phyloP scores from a whole-genome alignment of 495 filamentous ascomycete genomes.

The Penicillium parvum region DNA sequence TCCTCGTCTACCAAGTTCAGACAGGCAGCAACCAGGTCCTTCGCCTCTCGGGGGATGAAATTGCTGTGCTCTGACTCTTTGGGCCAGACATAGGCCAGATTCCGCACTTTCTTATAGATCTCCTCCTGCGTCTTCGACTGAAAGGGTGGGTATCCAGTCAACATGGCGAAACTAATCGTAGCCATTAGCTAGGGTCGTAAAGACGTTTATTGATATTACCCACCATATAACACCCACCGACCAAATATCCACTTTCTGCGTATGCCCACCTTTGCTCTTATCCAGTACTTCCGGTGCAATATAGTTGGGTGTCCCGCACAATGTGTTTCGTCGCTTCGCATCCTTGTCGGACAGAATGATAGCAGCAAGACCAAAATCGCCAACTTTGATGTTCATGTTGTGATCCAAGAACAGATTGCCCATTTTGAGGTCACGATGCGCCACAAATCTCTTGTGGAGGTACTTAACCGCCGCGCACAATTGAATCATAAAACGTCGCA shows the following conservation, averaged over 20 bases:
- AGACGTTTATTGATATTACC: conserved; percentile 18
- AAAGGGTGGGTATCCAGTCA: conserved; percentile 84
- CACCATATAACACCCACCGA: conserved; percentile 94
- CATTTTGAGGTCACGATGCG: conserved; percentile 96
- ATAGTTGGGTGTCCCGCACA: conserved; percentile 98
- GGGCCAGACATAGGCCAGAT: conserved; percentile 73
- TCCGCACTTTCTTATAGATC: conserved; percentile 73
- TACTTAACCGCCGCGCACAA: conserved; percentile 96
- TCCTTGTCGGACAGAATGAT: conserved; percentile 82
- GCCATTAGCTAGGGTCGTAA: conserved; percentile 13
- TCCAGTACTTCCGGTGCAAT: conserved; percentile 94
- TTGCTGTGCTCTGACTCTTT: conserved; percentile 46
- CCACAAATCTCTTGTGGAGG: conserved; percentile 88
- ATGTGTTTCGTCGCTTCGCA: conserved; percentile 76
- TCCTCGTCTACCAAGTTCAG: conserved; percentile 67
- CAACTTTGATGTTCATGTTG: conserved; percentile 96
- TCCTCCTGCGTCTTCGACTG: conserved; percentile 82
- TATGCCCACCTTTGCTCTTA: conserved; percentile 72
- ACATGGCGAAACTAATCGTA: conserved; percentile 70
- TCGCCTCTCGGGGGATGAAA: conserved; percentile 58
- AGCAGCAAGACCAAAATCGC: conserved; percentile 96
- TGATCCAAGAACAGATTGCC: conserved; percentile 95
- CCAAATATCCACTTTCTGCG: conserved; percentile 94
- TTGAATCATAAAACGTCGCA: conserved; percentile 87
- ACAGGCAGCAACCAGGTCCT: conserved; percentile 70